Conservation (phyloP, 768 basidiomycete species). For the Amanita polypyramis region DNA sequence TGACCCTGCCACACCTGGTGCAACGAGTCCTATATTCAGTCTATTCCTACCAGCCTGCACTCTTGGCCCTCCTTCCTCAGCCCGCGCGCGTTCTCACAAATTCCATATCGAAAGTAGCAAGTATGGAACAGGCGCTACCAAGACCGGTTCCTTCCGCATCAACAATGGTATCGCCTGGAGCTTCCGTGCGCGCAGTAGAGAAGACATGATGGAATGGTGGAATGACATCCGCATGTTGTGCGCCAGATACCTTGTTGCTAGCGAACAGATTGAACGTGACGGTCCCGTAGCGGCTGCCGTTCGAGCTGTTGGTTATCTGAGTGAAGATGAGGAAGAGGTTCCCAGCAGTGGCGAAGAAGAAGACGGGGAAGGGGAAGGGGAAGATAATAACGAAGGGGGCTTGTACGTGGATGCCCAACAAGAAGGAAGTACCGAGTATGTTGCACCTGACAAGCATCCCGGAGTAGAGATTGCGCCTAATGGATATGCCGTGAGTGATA, state of each 20-base stretch:
- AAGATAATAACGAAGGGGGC: conserved; percentile 21
- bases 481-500: conserved; percentile 50
- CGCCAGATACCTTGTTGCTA: conserved; percentile 87
- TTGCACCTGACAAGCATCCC: conserved; percentile 31
- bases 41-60: conserved; percentile 94
- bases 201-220: conserved; percentile 99
- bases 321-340: conserved; percentile 37
- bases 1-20: conserved; percentile 47
- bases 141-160: conserved; percentile 41
- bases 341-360: conserved; percentile 29
- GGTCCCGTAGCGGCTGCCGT: conserved; percentile 94
- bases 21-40: conserved; percentile 61
- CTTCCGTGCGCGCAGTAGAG: conserved; percentile 80
- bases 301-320: conserved; percentile 76
- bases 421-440: conserved; percentile 51
- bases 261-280: conserved; percentile 84
- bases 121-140: conserved; percentile 64
- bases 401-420: conserved; percentile 12
- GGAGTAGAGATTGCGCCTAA: conserved; percentile 35
- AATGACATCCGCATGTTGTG: conserved; percentile 93
- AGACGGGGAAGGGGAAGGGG: conserved; percentile 22
- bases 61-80: conserved; percentile 77
- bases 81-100: conserved; percentile 70
- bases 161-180: conserved; percentile 54
- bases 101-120: conserved; percentile 95